A percentile compares a stretch with the other conserved stretches of the same genome.
Evolutionary conservation across 805 yeast genomes (phyloP).

Genomic region (Dipodascopsis uninucleata): DNA sequence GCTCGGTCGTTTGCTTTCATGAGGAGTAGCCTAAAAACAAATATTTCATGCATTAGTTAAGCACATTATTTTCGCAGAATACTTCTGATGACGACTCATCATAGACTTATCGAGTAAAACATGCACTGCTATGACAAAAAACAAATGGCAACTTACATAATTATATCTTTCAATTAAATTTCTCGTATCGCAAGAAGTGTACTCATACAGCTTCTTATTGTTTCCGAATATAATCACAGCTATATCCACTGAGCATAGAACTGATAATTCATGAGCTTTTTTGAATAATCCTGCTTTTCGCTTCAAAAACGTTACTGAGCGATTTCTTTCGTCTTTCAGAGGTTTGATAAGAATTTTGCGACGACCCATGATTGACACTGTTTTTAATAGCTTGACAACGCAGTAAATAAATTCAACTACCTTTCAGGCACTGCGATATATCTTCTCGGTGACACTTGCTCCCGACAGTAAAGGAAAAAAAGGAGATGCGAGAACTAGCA

Average conservation of each 20-base stretch:
- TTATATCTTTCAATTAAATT: constrained; percentile 46
- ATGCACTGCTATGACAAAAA: not conserved
- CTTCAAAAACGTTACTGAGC: constrained; percentile 73
- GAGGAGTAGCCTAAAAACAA: constrained; percentile 11
- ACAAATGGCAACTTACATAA: constrained; percentile 15
- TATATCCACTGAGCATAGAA: constrained; percentile 86
- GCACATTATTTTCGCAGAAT: no score
- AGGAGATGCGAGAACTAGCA: no score
- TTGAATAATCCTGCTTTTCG: constrained; percentile 88
- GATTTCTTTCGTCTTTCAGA: constrained; percentile 80
- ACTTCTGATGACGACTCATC: constrained; percentile 3
- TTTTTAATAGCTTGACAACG: not conserved
- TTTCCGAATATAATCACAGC: constrained; percentile 85
- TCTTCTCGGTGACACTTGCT: no score
- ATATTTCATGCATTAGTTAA: no score
- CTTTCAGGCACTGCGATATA: no score
- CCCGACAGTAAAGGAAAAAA: no score
- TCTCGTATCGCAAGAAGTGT: constrained; percentile 63
- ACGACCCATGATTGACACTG: constrained; percentile 73
- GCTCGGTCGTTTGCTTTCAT: constrained; percentile 21
- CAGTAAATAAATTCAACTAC: no score
- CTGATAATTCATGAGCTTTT: constrained; percentile 80
- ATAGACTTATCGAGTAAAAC: not conserved
- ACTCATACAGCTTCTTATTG: constrained; percentile 76
- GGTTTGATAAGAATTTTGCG: constrained; percentile 94